phyloP scores from a whole-genome alignment of 306 rosid genomes.

The Neltuma alba region DNA sequence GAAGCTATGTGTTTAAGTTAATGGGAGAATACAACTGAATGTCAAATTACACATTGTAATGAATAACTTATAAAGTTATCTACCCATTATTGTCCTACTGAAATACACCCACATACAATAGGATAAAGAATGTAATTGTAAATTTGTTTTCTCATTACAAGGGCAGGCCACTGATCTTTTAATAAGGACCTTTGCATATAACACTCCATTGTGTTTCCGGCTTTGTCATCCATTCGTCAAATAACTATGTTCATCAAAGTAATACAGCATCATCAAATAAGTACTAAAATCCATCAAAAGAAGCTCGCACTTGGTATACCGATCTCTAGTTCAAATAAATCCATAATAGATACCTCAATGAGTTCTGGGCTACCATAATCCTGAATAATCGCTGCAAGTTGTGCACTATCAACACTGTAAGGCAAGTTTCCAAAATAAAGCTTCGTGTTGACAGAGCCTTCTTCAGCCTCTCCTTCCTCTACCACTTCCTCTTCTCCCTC shows the following conservation, averaged over 20 bases:
- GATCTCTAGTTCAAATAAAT: neutral
- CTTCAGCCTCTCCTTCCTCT: conserved; percentile 37
- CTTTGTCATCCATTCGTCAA: neutral
- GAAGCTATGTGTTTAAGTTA: neutral
- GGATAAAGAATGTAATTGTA: neutral
- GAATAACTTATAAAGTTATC: neutral
- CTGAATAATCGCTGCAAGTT: conserved; percentile 89
- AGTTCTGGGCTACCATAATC: conserved; percentile 80
- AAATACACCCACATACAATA: too few relatives aligned
- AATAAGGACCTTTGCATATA: neutral
- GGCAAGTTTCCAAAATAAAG: conserved; percentile 97
- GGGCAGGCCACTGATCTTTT: neutral
- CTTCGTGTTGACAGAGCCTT: conserved; percentile 55
- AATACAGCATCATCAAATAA: neutral
- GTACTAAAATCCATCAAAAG: neutral
- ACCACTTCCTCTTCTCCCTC: conserved; percentile 30
- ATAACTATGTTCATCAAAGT: neutral
- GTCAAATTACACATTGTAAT: neutral
- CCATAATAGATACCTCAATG: conserved; percentile 63
- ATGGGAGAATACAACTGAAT: neutral
- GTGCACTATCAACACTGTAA: conserved; percentile 91
- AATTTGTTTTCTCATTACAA: neutral
- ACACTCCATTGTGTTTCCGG: neutral
- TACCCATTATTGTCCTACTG: neutral
- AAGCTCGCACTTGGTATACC: neutral